phyloP scores from a whole-genome alignment of 495 filamentous ascomycete species.

The Penicillium turbatum region DNA sequence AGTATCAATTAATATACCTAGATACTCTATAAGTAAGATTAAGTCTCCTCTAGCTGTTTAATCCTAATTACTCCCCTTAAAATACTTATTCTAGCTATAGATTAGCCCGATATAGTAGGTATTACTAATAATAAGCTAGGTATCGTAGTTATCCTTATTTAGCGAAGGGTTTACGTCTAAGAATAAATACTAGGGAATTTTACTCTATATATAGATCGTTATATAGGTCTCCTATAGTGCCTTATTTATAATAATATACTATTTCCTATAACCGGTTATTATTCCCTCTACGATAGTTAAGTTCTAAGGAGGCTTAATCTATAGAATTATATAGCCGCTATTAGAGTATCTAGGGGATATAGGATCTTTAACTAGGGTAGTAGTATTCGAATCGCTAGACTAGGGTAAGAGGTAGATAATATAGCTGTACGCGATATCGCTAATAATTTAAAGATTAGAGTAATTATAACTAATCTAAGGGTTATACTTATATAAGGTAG shows the following conservation, averaged over 20 bases:
- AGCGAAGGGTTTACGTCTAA: conserved; percentile 13
- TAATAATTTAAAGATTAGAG: conserved; percentile 8
- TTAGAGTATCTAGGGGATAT: not conserved
- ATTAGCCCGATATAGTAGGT: conserved; percentile 13
- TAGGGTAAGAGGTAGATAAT: conserved; percentile 13
- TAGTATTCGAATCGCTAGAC: not conserved
- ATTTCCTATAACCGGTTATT: not conserved
- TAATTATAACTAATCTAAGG: conserved; percentile 15
- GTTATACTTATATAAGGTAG: not conserved
- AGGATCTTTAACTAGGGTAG: not conserved
- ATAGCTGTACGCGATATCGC: not conserved
- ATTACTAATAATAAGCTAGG: not conserved
- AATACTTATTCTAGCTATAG: not conserved
- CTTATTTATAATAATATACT: not conserved
- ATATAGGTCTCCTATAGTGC: conserved; percentile 7
- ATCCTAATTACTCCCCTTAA: too few species aligned
- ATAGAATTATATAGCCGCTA: not conserved
- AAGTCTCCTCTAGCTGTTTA: too few species aligned
- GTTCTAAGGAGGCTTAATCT: not conserved
- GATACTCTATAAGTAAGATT: too few species aligned
- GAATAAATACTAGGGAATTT: conserved; percentile 6
- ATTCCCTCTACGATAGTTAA: not conserved
- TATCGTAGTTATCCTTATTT: not conserved
- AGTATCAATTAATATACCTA: too few species aligned
- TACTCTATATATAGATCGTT: conserved; percentile 9